Evolutionary conservation across 192 early-diverging fungal genomes (phyloP).

Genomic region (Chytriomyces sp.): DNA sequence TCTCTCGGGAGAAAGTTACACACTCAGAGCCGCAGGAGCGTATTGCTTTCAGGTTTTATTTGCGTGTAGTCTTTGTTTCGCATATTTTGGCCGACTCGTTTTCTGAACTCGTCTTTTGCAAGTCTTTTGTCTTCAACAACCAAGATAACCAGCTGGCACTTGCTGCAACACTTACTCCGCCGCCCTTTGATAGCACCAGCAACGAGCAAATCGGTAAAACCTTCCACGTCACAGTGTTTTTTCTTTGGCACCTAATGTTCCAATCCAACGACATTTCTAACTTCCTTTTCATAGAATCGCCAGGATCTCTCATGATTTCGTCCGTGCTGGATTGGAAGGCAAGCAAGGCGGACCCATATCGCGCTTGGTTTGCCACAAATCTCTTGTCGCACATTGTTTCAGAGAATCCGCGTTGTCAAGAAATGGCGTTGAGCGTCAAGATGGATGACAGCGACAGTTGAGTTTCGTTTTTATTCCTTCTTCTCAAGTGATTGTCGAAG

Average conservation of each 20-base stretch:
- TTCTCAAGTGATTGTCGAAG: not conserved
- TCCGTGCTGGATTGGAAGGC: slow-evolving; percentile 80
- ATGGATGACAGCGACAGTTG: slow-evolving; percentile 76
- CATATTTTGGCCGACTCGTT: not conserved
- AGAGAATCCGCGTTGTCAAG: slow-evolving; percentile 77
- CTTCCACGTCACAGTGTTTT: not conserved
- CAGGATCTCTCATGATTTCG: slow-evolving; percentile 85
- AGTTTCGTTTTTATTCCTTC: not conserved
- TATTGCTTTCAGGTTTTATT: slow-evolving; percentile 75
- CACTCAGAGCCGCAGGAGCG: slow-evolving; percentile 80
- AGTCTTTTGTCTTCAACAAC: slow-evolving; percentile 80
- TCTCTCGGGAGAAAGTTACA: slow-evolving; percentile 67
- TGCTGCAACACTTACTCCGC: slow-evolving; percentile 81
- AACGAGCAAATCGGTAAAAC: slow-evolving; percentile 53
- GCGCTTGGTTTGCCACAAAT: slow-evolving; percentile 86
- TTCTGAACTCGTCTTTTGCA: not conserved
- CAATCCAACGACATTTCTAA: not conserved
- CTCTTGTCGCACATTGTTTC: slow-evolving; percentile 80
- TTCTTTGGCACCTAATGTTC: slow-evolving; percentile 8
- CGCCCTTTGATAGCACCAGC: slow-evolving; percentile 75
- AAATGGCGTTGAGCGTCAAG: slow-evolving; percentile 72
- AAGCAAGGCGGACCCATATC: slow-evolving; percentile 77
- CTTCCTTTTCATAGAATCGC: slow-evolving; percentile 63
- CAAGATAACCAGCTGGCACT: slow-evolving; percentile 86
- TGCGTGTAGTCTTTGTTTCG: not conserved